These are phyloP conservation scores for Oemleria cerasiformis DNA, from an alignment of 306 rosid genomes.

Conservation along the genomic window DNA sequence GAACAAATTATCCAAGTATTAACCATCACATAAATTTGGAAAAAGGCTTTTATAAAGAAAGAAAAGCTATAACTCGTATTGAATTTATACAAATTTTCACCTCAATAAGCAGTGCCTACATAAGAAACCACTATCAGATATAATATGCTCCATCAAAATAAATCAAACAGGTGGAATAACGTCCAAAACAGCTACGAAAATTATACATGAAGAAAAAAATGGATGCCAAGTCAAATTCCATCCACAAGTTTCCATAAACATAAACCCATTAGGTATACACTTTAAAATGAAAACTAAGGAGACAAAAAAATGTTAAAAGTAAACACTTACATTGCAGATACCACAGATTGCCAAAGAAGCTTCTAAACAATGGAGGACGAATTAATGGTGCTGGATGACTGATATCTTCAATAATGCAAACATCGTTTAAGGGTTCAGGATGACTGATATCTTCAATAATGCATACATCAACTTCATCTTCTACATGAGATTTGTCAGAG, in stretches of 20 bases:
- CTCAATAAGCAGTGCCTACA: background rate
- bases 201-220: background rate
- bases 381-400: conserved; percentile 34
- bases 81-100: background rate
- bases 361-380: conserved; percentile 35
- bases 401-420: no score
- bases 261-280: background rate
- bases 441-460: conserved; percentile 84
- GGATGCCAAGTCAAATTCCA: background rate
- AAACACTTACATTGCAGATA: conserved; percentile 74
- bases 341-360: conserved; percentile 87
- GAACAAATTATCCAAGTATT: no score
- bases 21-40: background rate
- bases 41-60: background rate
- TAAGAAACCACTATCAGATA: background rate
- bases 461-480: conserved; percentile 74
- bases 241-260: background rate
- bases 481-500: conserved; percentile 38
- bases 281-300: background rate
- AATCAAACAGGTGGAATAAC: no score
- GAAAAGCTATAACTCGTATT: background rate
- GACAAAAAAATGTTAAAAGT: background rate
- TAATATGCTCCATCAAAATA: background rate
- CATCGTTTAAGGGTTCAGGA: conserved; percentile 51
- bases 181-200: no score